These are phyloP conservation scores for Ilyonectria robusta DNA, from an alignment of 2,329 filamentous ascomycete genomes.

Conservation along the genomic window DNA sequence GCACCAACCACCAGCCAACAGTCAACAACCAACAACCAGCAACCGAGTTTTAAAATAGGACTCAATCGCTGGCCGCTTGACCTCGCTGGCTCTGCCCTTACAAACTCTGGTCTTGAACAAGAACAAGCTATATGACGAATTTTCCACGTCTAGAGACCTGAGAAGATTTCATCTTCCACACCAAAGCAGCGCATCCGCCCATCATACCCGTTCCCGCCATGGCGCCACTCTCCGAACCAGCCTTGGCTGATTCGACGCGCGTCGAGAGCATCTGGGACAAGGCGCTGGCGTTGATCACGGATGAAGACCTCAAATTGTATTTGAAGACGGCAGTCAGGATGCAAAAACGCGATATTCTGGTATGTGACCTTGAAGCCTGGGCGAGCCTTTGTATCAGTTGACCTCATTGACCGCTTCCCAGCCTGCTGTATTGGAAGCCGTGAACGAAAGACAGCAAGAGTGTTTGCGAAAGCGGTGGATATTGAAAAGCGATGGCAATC, in stretches of 20 bases:
- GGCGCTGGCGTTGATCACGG: neutral
- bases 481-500: neutral
- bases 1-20: no score
- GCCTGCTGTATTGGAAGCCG: neutral
- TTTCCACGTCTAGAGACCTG: no score
- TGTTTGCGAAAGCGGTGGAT: slow-evolving; percentile 5
- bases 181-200: no score
- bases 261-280: neutral
- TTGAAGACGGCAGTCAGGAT: neutral
- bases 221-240: neutral
- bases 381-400: neutral
- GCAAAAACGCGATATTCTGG: slow-evolving; percentile 3
- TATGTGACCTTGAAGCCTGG: neutral
- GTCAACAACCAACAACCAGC: no score
- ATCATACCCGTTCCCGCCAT: neutral
- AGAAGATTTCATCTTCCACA: no score
- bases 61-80: no score
- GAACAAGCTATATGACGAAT: no score
- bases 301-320: neutral
- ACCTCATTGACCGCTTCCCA: neutral
- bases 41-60: no score
- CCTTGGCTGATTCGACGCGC: neutral
- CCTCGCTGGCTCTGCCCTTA: no score
- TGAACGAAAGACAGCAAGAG: neutral
- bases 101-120: no score